phyloP scores from a whole-genome alignment of 768 basidiomycete genomes.

The Suillus brevipes region DNA sequence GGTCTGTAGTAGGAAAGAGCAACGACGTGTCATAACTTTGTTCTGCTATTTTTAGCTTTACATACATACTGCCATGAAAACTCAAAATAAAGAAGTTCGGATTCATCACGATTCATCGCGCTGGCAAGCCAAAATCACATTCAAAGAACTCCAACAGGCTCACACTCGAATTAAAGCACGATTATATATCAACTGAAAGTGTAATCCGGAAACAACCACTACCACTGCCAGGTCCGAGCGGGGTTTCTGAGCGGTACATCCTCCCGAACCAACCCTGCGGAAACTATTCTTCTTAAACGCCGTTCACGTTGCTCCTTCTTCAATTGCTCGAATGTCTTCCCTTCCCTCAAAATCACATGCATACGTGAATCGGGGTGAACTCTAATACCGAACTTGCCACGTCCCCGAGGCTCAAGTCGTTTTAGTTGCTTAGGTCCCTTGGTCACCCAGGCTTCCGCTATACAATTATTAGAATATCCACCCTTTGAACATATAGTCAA shows the following conservation, averaged over 20 bases:
- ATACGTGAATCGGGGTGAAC: conserved; percentile 74
- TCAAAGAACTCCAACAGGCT: neutral
- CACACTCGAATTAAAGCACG: neutral
- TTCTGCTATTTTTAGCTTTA: conserved; percentile 18
- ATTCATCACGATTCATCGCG: neutral
- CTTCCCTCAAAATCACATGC: conserved; percentile 76
- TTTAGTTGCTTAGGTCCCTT: conserved; percentile 70
- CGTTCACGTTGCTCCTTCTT: conserved; percentile 61
- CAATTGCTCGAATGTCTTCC: conserved; percentile 72
- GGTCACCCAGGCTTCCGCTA: conserved; percentile 93
- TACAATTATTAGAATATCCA: conserved; percentile 3
- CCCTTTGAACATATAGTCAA: neutral
- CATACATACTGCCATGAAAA: neutral
- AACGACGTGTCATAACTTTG: conserved; percentile 24
- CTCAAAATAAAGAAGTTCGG: neutral
- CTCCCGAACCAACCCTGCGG: conserved; percentile 77
- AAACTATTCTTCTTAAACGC: conserved; percentile 75
- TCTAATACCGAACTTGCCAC: conserved; percentile 78
- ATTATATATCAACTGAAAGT: neutral
- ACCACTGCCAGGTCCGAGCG: conserved; percentile 78
- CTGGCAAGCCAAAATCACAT: neutral
- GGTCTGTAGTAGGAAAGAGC: conserved; percentile 16
- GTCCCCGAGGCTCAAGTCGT: conserved; percentile 79
- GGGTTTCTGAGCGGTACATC: conserved; percentile 78
- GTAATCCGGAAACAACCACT: conserved; percentile 26